Base-by-base conservation (phyloP, 2,329 filamentous ascomycete genomes). In the Colletotrichum lindemuthianum region DNA sequence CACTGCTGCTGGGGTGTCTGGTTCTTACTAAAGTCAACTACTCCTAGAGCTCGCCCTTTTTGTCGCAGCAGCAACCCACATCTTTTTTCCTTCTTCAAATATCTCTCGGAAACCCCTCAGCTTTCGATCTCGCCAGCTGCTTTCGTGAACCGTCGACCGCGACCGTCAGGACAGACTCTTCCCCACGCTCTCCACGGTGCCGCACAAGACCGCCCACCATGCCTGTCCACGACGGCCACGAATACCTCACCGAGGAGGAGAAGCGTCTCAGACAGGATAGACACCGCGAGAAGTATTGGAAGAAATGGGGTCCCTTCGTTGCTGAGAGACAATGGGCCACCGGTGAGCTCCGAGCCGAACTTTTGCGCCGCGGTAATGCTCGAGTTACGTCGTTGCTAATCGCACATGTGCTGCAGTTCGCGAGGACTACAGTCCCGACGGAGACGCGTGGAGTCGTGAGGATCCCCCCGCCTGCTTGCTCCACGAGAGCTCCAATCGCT, bases 291-390 rank as follows among this genome's bases (percentile, higher is more conserved):
- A 95, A 92, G 77, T 98, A 98, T 82, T 98, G 95, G 95, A 98
- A 98, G 87, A 93, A 91, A 88, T 97, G 94, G 93, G 95, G 95
- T 59, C 90, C 94, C 32, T 98, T 97, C 74, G 90, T 97, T 71
- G 89, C 94, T 59, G 95, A 98, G 82, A 86, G 94, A 74, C 94
- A 97, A 82, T 97, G 95, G 95, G 93, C 94, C 63, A 97, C 93
- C 70, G 93, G 92, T 91, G 81, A 75, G 86, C 72, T 61, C 65
- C 64, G 56, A 44, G 36, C 48, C 41, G 24, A 24, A 24, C 15
- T 45, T 45, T 45, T 24, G 24, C 24, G 24, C 24, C 24, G 24
- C 24, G 24, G 24, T 24, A 24, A 24, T 15, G 36, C 24, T 39
- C 11, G 33, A 47, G 41, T 9, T 16, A 33, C 43, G 36, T 37